Evolutionary conservation across 2,329 filamentous ascomycete genomes (phyloP), one percentile per base, ranked within the genome.

Genomic region (Chaetomium strumarium): DNA sequence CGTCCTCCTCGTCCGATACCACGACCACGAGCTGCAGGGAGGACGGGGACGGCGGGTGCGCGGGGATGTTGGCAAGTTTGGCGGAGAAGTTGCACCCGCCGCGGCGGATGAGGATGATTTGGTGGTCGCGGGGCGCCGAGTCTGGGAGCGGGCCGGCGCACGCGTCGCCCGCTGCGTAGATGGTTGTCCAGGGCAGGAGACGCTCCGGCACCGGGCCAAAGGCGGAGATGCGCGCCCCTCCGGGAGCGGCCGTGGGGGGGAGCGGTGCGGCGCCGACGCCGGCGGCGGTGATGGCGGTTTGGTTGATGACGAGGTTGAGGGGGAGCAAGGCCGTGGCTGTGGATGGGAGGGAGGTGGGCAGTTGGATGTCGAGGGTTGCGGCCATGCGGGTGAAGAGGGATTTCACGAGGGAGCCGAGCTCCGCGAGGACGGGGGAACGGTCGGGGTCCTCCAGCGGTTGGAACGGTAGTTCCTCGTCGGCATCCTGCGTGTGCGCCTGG

Each of bases 11-110:
- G 49, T 79, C 80, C 14, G 78, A 84, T 2, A 96, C 80, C 0
- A 96, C 72, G 40, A 97, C 73, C 29, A 97, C 89, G 3, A 97
- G 78, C 67, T 95, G 88, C 16, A 97, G 73, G 1, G 83, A 76
- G 3, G 69, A 66, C 0, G 74, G 67, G 0, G 76, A 74, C 0
- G 87, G 84, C 1, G 83, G 76, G 65, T 85, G 92, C 10, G 81
- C 80, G 0, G 92, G 90, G n/a, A 97, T 90, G 59, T 89, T 91
- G 47, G 79, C 76, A 1, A 97, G 72, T 68, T 99, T 99, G 29
- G 85, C 72, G 34, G 81, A 85, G 68, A 97, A 97, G 20, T 80
- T 86, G 71, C 93, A 99, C 1, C 82, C 83, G 37, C 93, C 92
- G 6, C 93, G 83, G 29, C 81, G 83, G 62, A 97, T 76, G 46